Evolutionary conservation across 257 asterid genomes (phyloP).

Genomic region (Scutellaria galericulata): DNA sequence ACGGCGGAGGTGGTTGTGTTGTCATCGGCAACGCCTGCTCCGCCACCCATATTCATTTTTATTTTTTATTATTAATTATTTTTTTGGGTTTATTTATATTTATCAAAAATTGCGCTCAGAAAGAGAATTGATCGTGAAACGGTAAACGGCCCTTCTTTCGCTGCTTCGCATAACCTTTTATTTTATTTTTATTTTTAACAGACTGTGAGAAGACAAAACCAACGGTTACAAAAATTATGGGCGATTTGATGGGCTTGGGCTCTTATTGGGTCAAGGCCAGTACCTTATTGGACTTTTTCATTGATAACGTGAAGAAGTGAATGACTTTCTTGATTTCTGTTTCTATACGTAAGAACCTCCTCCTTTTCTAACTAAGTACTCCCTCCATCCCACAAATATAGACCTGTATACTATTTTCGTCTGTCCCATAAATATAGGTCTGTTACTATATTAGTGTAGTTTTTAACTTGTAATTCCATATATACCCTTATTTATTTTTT

Average conservation of each 20-base stretch:
- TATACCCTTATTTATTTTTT: no score
- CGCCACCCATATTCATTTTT: slow-evolving; percentile 78
- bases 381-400: no score
- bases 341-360: no score
- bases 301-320: no score
- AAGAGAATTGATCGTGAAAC: slow-evolving; percentile 16
- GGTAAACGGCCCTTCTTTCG: slow-evolving; percentile 32
- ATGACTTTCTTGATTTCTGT: no score
- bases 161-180: background rate
- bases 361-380: no score
- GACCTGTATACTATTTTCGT: no score
- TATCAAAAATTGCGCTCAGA: background rate
- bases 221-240: background rate
- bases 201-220: slow-evolving; percentile 11
- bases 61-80: background rate
- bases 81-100: background rate
- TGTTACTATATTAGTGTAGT: no score
- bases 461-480: no score
- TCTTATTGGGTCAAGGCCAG: slow-evolving; percentile 17
- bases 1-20: slow-evolving; percentile 52
- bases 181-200: background rate
- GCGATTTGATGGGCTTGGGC: slow-evolving; percentile 9
- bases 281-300: slow-evolving; percentile 20
- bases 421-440: no score
- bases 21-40: slow-evolving; percentile 50